These are phyloP conservation scores for Penicillium tannophilum DNA, from an alignment of 495 filamentous ascomycete species.

Conservation along the genomic window DNA sequence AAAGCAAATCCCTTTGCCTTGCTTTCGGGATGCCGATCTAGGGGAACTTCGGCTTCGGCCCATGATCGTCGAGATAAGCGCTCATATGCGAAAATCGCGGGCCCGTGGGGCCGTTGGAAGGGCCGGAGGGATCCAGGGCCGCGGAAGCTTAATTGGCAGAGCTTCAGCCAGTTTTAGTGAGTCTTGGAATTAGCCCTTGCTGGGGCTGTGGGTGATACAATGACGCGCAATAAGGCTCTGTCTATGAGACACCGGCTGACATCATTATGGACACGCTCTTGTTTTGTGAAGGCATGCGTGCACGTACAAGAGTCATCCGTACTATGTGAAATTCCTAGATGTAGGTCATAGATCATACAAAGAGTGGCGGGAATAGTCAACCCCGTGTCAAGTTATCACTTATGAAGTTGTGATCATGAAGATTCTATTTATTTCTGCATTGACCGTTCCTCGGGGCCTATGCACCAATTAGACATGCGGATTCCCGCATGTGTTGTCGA, in stretches of 20 bases:
- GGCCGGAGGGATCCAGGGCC: conserved; percentile 11
- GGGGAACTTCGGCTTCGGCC: neutral
- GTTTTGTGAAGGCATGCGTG: conserved; percentile 2
- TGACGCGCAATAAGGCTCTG: conserved; percentile 21
- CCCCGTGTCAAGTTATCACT: too few relatives aligned
- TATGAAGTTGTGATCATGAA: too few relatives aligned
- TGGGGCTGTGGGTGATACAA: conserved; percentile 25
- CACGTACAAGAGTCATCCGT: neutral
- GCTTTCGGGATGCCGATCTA: conserved; percentile 8
- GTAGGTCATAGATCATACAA: conserved; percentile 4
- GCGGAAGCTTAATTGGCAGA: conserved; percentile 20
- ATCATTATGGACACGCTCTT: conserved; percentile 15
- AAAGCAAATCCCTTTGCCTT: neutral
- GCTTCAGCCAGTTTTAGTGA: neutral
- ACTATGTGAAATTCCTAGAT: neutral
- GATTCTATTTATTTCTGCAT: neutral
- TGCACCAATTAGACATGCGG: conserved; percentile 2
- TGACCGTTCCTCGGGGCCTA: neutral
- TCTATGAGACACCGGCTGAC: conserved; percentile 19
- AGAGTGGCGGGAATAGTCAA: neutral
- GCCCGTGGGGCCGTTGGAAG: neutral
- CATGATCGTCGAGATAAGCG: neutral
- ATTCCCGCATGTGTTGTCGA: conserved; percentile 4
- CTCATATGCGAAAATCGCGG: neutral
- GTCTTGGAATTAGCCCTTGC: conserved; percentile 5